Percentiles rank a stretch among this genome's conserved stretches.
These are phyloP conservation scores for Flagelloscypha sp. DNA, from an alignment of 768 basidiomycete species.

Conservation along the genomic window DNA sequence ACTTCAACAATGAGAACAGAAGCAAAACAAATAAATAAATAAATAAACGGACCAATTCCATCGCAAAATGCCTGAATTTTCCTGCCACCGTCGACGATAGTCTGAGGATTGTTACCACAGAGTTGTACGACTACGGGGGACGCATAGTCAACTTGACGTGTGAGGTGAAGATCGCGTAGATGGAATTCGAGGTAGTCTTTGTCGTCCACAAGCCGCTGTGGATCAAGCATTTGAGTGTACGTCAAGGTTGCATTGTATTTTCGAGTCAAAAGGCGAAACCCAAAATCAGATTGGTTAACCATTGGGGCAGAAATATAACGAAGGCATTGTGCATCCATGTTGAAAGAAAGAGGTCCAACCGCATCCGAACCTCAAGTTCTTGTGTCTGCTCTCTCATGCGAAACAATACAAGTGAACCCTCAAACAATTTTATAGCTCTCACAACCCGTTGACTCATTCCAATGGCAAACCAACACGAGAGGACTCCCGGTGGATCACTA, in stretches of 20 bases:
- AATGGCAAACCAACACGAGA: no score
- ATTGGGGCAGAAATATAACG: slow-evolving; percentile 58
- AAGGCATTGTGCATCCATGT: slow-evolving; percentile 16
- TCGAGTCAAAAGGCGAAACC: slow-evolving; percentile 57
- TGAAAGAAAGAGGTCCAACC: not conserved
- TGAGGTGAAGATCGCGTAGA: slow-evolving; percentile 41
- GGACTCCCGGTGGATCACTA: no score
- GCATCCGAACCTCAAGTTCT: not conserved
- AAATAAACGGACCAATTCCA: slow-evolving; percentile 49
- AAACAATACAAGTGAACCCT: no score
- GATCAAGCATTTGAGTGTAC: slow-evolving; percentile 73
- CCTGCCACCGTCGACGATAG: slow-evolving; percentile 50
- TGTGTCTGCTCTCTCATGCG: no score
- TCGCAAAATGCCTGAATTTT: slow-evolving; percentile 55
- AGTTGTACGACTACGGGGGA: slow-evolving; percentile 70
- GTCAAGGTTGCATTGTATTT: slow-evolving; percentile 57
- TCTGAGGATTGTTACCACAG: slow-evolving; percentile 62
- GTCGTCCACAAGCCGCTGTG: slow-evolving; percentile 55
- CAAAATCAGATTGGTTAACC: slow-evolving; percentile 74
- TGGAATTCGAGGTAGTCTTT: slow-evolving; percentile 57
- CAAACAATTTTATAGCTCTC: no score
- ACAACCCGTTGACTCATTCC: no score
- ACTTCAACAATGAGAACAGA: not conserved
- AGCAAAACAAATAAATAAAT: slow-evolving; percentile 1
- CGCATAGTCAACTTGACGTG: no score